Percentiles rank a stretch among this genome's conserved stretches.
phyloP scores from a whole-genome alignment of 257 asterid species.

The Solanum infundibuliforme region DNA sequence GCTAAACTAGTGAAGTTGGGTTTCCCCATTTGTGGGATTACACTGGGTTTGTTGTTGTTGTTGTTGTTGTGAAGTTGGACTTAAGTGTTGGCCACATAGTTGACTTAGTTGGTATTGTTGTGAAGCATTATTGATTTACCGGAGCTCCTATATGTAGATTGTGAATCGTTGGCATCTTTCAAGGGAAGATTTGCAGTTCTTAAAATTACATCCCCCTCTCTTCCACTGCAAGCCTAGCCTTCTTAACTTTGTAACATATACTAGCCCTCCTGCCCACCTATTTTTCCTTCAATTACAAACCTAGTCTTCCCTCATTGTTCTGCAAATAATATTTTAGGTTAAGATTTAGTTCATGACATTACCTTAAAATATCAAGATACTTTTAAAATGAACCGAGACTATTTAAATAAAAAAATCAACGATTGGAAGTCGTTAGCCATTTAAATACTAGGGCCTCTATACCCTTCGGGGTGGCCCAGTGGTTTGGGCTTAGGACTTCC shows the following conservation, averaged over 20 bases:
- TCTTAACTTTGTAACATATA: background rate
- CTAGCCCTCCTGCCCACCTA: background rate
- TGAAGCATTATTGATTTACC: background rate
- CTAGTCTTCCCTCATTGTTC: background rate
- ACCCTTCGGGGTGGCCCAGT: no score
- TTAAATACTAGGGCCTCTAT: background rate
- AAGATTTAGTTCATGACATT: background rate
- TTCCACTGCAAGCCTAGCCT: background rate
- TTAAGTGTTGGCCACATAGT: background rate
- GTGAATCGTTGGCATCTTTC: background rate
- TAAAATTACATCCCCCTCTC: background rate
- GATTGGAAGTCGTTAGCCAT: background rate
- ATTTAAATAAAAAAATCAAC: background rate
- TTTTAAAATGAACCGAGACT: background rate
- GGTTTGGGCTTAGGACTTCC: no score
- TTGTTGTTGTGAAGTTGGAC: background rate
- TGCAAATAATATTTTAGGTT: background rate
- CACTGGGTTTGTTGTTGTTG: background rate
- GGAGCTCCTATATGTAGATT: background rate
- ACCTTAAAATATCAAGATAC: background rate
- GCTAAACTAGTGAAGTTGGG: background rate
- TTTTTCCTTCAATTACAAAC: background rate
- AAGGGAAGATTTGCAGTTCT: background rate
- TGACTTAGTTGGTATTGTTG: background rate
- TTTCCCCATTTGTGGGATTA: background rate